These are phyloP conservation scores for Wallacemonas sp. DNA, from an alignment of 208 protist species.

Conservation along the genomic window DNA sequence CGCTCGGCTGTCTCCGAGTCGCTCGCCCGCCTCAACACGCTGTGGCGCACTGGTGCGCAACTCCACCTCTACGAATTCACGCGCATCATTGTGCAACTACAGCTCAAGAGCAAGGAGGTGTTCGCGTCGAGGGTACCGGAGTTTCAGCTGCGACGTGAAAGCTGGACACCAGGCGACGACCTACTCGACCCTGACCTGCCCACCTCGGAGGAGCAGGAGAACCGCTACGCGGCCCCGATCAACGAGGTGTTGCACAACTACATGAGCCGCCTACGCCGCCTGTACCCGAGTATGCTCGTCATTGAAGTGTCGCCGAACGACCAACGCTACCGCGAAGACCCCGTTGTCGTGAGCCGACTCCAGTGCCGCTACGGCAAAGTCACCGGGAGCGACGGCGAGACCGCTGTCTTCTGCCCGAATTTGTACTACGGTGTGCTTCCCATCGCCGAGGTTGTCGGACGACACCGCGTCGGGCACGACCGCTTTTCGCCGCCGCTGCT, in stretches of 20 bases:
- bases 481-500: not conserved
- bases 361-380: constrained; percentile 87
- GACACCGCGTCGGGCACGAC: constrained; percentile 14
- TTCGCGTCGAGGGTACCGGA: constrained; percentile 82
- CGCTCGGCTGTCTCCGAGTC: constrained; percentile 59
- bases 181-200: constrained; percentile 70
- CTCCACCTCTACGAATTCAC: constrained; percentile 56
- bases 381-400: constrained; percentile 24
- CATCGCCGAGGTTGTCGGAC: constrained; percentile 43
- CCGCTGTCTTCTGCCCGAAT: constrained; percentile 57
- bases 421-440: constrained; percentile 72
- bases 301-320: constrained; percentile 78
- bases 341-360: constrained; percentile 66
- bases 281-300: constrained; percentile 63
- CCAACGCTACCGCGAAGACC: constrained; percentile 41
- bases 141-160: constrained; percentile 62
- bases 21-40: constrained; percentile 50
- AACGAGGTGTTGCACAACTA: constrained; percentile 65
- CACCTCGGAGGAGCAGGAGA: constrained; percentile 17
- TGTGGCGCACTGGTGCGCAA: constrained; percentile 39
- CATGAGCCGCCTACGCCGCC: constrained; percentile 47
- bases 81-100: constrained; percentile 60
- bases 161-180: constrained; percentile 61
- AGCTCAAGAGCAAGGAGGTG: constrained; percentile 78
- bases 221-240: constrained; percentile 29